Conservation (phyloP, 768 basidiomycete genomes). For the Boletus rubescentipes region DNA sequence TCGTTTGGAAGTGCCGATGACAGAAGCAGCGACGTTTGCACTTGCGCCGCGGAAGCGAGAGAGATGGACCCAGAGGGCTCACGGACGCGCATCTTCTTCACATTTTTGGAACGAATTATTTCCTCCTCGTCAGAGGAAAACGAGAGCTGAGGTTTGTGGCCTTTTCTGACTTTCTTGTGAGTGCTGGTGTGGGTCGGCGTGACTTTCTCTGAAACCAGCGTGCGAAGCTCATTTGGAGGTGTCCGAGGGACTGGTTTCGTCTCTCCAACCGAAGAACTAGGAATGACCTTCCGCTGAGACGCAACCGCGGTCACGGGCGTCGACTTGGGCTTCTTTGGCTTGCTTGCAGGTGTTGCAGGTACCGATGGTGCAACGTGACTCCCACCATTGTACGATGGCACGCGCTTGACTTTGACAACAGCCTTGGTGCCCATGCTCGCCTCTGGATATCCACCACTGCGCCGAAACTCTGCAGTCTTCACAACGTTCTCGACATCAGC, state of each 20-base stretch:
- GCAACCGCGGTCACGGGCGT: neutral
- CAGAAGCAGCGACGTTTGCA: conserved; percentile 22
- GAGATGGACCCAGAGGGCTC: conserved; percentile 35
- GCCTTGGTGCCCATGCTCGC: conserved; percentile 19
- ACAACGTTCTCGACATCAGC: conserved; percentile 11
- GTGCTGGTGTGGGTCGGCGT: conserved; percentile 16
- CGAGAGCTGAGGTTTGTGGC: conserved; percentile 41
- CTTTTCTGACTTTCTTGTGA: conserved; percentile 32
- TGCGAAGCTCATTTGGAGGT: conserved; percentile 21
- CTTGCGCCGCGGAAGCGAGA: conserved; percentile 22
- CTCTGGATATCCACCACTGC: conserved; percentile 15
- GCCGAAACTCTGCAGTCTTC: conserved; percentile 10
- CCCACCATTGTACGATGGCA: conserved; percentile 51
- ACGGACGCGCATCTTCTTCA: conserved; percentile 57
- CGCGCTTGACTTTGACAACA: conserved; percentile 39
- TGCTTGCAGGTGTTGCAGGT: conserved; percentile 13
- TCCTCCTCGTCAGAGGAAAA: conserved; percentile 79
- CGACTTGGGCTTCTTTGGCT: conserved; percentile 16
- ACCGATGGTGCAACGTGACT: neutral
- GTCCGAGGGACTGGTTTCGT: conserved; percentile 20
- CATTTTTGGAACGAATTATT: conserved; percentile 54
- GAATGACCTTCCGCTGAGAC: conserved; percentile 5
- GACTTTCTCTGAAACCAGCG: conserved; percentile 13
- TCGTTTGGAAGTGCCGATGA: conserved; percentile 16
- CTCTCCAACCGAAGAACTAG: conserved; percentile 2